Evolutionary conservation across 352 stramenopile genomes (phyloP).

Genomic region (Halophytophthora batemanensis): DNA sequence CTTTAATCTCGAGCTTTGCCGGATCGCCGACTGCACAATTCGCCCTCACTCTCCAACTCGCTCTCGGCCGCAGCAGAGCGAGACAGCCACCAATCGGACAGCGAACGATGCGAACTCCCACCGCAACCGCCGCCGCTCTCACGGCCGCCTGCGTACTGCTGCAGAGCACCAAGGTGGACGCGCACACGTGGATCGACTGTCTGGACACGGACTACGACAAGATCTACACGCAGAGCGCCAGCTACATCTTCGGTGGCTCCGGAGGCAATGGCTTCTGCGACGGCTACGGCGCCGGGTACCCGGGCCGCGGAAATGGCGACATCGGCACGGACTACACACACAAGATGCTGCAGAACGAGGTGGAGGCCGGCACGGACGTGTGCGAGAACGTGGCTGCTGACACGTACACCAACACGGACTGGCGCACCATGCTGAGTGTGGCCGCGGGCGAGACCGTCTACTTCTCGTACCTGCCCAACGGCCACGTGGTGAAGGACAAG

Average conservation of each 20-base stretch:
- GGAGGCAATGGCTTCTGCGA: constrained; percentile 65
- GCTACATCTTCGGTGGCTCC: constrained; percentile 64
- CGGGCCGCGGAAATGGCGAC: constrained; percentile 43
- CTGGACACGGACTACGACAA: constrained; percentile 56
- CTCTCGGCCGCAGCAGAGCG: too few species aligned
- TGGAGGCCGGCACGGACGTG: constrained; percentile 30
- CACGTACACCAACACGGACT: constrained; percentile 43
- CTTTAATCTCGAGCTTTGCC: too few species aligned
- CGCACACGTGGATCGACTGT: constrained; percentile 72
- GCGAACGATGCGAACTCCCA: too few species aligned
- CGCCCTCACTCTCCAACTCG: too few species aligned
- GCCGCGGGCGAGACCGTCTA: constrained; percentile 31
- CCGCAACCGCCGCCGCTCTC: constrained; percentile 1
- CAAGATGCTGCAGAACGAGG: constrained; percentile 53
- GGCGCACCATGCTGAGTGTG: constrained; percentile 34
- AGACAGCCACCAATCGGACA: too few species aligned
- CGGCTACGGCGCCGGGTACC: constrained; percentile 64
- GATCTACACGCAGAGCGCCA: constrained; percentile 57
- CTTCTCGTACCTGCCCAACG: constrained; percentile 42
- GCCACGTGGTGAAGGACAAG: constrained; percentile 52
- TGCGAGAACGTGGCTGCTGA: constrained; percentile 39
- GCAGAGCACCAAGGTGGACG: constrained; percentile 16
- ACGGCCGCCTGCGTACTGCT: constrained; percentile 11
- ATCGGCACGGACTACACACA: constrained; percentile 48
- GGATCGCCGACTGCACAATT: too few species aligned